Evolutionary conservation across 306 rosid genomes (phyloP).

Genomic region (Trifolium dubium): DNA sequence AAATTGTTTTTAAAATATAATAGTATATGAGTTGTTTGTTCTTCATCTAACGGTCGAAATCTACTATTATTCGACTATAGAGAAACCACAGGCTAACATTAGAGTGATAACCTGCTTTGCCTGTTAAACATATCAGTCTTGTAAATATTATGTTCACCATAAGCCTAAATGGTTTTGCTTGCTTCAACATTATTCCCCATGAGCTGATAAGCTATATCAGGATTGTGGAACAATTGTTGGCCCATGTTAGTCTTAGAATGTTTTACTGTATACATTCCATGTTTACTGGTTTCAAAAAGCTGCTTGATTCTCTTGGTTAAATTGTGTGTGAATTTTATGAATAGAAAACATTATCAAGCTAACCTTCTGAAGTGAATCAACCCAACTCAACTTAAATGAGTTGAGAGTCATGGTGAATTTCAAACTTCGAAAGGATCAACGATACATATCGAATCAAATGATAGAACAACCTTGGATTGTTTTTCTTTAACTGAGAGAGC

Average conservation of each 20-base stretch:
- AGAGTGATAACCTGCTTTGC: background rate
- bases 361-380: background rate
- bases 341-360: no score
- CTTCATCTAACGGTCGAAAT: background rate
- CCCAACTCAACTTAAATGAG: background rate
- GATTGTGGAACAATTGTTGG: background rate
- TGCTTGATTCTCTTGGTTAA: no score
- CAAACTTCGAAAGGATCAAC: background rate
- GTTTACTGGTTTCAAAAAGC: background rate
- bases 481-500: background rate
- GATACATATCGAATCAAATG: background rate
- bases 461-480: background rate
- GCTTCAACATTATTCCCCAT: background rate
- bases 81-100: background rate
- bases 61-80: background rate
- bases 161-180: background rate
- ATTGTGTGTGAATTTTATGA: no score
- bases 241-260: background rate
- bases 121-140: background rate
- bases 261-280: background rate
- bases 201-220: background rate
- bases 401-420: background rate
- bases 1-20: background rate
- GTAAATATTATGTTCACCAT: background rate
- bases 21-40: background rate